phyloP scores from a whole-genome alignment of 805 yeast species.

The Hanseniaspora lachancei region DNA sequence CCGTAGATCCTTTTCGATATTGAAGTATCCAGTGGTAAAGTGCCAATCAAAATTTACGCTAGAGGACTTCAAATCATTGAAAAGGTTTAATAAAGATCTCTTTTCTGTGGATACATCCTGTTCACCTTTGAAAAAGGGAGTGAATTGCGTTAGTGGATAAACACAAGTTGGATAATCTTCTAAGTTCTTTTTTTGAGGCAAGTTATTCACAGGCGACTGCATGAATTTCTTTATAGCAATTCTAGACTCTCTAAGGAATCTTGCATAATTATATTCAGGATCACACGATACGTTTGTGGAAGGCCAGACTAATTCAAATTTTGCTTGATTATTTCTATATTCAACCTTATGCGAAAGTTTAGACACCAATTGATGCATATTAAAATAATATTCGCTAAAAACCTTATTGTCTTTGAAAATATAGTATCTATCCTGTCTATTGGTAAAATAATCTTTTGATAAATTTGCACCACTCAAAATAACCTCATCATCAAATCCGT shows the following conservation, averaged over 20 bases:
- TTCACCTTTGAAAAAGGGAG: slow-evolving; percentile 48
- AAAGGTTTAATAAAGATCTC: slow-evolving; percentile 47
- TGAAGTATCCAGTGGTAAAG: slow-evolving; percentile 93
- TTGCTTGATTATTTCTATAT: slow-evolving; percentile 33
- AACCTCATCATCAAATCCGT: slow-evolving; percentile 86
- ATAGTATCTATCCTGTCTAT: slow-evolving; percentile 89
- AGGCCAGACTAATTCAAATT: slow-evolving; percentile 65
- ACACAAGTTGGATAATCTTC: slow-evolving; percentile 45
- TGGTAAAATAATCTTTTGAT: slow-evolving; percentile 81
- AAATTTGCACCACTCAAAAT: slow-evolving; percentile 84
- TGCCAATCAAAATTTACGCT: slow-evolving; percentile 51
- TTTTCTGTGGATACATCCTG: slow-evolving; percentile 67
- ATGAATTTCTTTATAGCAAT: slow-evolving; percentile 46
- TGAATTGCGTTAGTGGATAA: slow-evolving; percentile 82
- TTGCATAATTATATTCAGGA: slow-evolving; percentile 43
- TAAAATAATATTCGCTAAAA: slow-evolving; percentile 60
- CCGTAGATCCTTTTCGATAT: slow-evolving; percentile 67
- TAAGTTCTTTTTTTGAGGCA: slow-evolving; percentile 3
- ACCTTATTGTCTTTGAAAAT: slow-evolving; percentile 39
- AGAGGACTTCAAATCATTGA: slow-evolving; percentile 33
- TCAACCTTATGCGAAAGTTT: slow-evolving; percentile 55
- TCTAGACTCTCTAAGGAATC: slow-evolving; percentile 47
- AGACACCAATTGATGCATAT: slow-evolving; percentile 56
- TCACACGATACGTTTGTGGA: slow-evolving; percentile 48
- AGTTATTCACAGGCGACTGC: slow-evolving; percentile 24